phyloP scores from a whole-genome alignment of 2,329 filamentous ascomycete genomes.

The Alternaria incomplexa region DNA sequence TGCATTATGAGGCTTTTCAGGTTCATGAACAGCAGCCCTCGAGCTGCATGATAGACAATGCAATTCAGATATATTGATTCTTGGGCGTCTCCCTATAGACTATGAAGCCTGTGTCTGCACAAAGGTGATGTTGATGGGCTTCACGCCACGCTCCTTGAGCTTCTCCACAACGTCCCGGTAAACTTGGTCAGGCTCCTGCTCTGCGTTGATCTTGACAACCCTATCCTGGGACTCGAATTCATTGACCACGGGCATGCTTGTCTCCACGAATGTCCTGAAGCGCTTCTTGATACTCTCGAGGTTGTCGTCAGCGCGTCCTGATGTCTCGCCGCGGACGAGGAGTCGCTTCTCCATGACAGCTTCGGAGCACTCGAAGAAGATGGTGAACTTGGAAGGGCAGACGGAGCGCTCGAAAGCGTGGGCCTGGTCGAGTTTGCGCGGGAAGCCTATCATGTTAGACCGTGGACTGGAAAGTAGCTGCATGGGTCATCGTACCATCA shows the following conservation, averaged over 20 bases:
- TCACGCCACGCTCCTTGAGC: conserved; percentile 43
- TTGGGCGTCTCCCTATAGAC: not conserved
- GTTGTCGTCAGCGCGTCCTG: conserved; percentile 91
- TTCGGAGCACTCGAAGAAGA: conserved; percentile 96
- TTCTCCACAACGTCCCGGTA: conserved; percentile 59
- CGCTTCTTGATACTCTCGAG: conserved; percentile 94
- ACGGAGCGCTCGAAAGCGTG: conserved; percentile 90
- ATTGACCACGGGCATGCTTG: conserved; percentile 95
- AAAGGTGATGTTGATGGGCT: conserved; percentile 40
- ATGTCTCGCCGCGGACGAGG: conserved; percentile 89
- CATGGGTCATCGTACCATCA: conserved; percentile 56
- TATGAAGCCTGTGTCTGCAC: conserved; percentile 33
- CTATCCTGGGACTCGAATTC: conserved; percentile 77
- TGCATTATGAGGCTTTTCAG: conserved; percentile 39
- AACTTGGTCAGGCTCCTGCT: conserved; percentile 68
- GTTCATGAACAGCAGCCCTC: conserved; percentile 36
- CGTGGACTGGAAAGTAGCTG: too few species aligned
- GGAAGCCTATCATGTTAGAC: conserved; percentile 68
- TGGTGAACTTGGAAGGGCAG: conserved; percentile 79
- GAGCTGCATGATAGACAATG: conserved; percentile 44
- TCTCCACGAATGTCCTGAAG: conserved; percentile 92
- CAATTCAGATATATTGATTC: conserved; percentile 27
- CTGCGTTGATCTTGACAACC: conserved; percentile 81
- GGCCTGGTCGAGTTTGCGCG: conserved; percentile 96
- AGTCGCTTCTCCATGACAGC: conserved; percentile 83